Base-by-base conservation (phyloP, 73 alveolate genomes). In the Diophrys appendiculata region DNA sequence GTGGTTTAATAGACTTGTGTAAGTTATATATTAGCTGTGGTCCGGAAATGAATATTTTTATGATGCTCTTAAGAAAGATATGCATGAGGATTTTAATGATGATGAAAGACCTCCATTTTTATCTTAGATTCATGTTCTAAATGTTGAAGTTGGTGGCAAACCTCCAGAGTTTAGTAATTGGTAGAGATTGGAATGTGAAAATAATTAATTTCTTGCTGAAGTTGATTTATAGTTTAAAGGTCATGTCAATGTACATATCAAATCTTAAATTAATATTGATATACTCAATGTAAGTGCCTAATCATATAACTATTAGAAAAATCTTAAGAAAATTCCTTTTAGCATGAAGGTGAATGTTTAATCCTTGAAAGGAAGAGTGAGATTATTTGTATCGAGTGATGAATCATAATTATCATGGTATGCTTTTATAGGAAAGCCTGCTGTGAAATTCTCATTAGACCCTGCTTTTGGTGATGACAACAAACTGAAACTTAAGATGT, bases 381-480 rank as follows among this genome's bases (percentile, higher is more conserved):
- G 78, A n/a, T 24, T 70, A 0, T 70, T 70, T 30, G 14, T 70
- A 1, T 33, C 78, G n/a, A 64, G 34, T 33, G 28, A 70, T 70
- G n/a, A 33, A 30, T 64, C 31, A 31, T 18, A 67, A 30, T 33
- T 70, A 67, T 33, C 31, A 29, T 70, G 78, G 78, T 70, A 70
- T 33, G 78, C 78, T 2, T 70, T 70, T 70, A 67, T 70, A 0
- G 78, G 78, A 5, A 23, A 70, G 31, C 78, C 78, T 2, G n/a
- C 31, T 34, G 18, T 70, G 5, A 70, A 70, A 33, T 70, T 70
- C 34, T 64, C 31, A 22, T 24, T 70, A 8, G 78, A 70, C 34
- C 34, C 34, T 1, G 34, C 34, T 30, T 24, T 70, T 22, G 78
- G 78, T 24, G 34, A 70, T 24, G 78, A 70, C 67, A 70, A 70